Evolutionary conservation across 2,329 filamentous ascomycete genomes (phyloP).

Genomic region (Fusarium papillatum): DNA sequence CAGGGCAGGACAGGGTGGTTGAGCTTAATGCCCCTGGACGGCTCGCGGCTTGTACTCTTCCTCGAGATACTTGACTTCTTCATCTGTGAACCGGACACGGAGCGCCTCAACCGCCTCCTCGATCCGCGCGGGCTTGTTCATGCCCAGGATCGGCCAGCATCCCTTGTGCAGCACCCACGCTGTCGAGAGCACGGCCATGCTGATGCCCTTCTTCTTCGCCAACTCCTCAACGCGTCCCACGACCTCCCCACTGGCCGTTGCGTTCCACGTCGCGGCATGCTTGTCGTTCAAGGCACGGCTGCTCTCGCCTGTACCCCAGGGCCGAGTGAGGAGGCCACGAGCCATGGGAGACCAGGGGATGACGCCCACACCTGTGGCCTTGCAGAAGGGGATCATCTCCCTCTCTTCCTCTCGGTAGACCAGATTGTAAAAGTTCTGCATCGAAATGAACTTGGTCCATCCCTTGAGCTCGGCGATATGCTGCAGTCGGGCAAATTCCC

Average conservation of each 20-base stretch:
- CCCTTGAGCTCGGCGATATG: conserved; percentile 64
- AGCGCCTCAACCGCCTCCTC: conserved; percentile 68
- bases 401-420: conserved; percentile 70
- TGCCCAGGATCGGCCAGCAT: conserved; percentile 71
- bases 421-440: conserved; percentile 69
- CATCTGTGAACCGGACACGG: conserved; percentile 64
- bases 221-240: conserved; percentile 61
- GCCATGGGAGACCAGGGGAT: conserved; percentile 52
- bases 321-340: conserved; percentile 45
- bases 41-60: conserved; percentile 70
- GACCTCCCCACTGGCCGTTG: conserved; percentile 38
- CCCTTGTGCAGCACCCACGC: conserved; percentile 71
- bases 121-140: conserved; percentile 69
- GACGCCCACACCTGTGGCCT: conserved; percentile 56
- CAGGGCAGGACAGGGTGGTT: not conserved
- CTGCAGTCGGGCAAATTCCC: conserved; percentile 64
- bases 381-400: conserved; percentile 58
- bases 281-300: conserved; percentile 22
- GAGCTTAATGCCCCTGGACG: conserved; percentile 46
- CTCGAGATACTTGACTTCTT: conserved; percentile 73
- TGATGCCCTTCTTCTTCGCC: conserved; percentile 67
- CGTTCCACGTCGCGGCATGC: conserved; percentile 30
- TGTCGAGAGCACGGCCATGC: conserved; percentile 74
- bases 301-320: conserved; percentile 33
- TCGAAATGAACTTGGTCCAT: conserved; percentile 69